Conservation (phyloP, 306 rosid genomes). For the Carpinus fangiana region DNA sequence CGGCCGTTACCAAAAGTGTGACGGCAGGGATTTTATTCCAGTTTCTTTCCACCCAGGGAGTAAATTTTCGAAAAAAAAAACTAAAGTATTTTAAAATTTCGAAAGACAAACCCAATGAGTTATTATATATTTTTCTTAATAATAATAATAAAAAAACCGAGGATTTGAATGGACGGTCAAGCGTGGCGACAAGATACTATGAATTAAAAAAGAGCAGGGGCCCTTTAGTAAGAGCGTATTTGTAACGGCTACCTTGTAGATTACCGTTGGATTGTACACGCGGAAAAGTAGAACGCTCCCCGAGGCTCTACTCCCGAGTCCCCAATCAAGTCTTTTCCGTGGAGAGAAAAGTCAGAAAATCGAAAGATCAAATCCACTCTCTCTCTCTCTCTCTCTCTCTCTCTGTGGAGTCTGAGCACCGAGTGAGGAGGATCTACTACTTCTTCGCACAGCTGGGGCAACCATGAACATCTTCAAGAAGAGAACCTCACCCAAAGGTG, state of each 20-base stretch:
- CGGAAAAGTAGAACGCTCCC: conserved; percentile 42
- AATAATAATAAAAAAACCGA: too few relatives aligned
- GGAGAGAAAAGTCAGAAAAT: background rate
- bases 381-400: background rate
- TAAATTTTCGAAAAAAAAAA: too few relatives aligned
- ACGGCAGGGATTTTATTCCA: too few relatives aligned
- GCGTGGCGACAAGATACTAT: background rate
- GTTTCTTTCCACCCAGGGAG: too few relatives aligned
- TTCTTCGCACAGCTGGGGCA: background rate
- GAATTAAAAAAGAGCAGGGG: background rate
- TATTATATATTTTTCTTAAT: too few relatives aligned
- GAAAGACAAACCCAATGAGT: too few relatives aligned
- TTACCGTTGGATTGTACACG: conserved; percentile 42
- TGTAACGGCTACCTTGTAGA: conserved; percentile 59
- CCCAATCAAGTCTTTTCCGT: background rate
- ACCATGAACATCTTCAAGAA: conserved; percentile 87
- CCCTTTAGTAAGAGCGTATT: conserved; percentile 3
- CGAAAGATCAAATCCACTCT: background rate
- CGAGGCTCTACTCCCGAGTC: conserved; percentile 9
- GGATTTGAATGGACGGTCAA: background rate
- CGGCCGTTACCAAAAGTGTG: too few relatives aligned
- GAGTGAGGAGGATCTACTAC: background rate
- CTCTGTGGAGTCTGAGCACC: background rate
- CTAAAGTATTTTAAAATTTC: too few relatives aligned
- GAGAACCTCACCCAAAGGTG: conserved; percentile 94